phyloP scores from a whole-genome alignment of 192 early-diverging fungal species.

The Linderina pennispora region DNA sequence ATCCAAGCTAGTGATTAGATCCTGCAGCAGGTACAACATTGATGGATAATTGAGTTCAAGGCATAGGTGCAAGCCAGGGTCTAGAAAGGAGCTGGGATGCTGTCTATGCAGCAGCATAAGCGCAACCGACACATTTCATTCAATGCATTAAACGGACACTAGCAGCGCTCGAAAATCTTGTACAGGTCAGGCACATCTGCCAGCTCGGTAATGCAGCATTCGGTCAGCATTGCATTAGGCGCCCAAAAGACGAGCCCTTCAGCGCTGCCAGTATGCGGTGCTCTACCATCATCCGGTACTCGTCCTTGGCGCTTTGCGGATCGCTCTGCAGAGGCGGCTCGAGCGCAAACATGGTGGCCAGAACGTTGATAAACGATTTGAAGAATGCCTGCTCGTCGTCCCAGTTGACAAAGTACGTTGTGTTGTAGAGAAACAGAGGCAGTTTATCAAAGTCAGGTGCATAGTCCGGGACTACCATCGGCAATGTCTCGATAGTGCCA shows the following conservation, averaged over 20 bases:
- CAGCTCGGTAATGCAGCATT: conserved; percentile 64
- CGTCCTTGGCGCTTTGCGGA: conserved; percentile 31
- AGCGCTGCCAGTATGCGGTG: conserved; percentile 80
- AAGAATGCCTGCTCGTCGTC: conserved; percentile 81
- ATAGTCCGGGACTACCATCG: conserved; percentile 78
- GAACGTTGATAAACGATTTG: conserved; percentile 54
- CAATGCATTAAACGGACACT: conserved; percentile 41
- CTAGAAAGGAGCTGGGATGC: too few species aligned
- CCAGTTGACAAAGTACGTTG: conserved; percentile 84
- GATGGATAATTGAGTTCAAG: too few species aligned
- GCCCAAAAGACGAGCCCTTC: conserved; percentile 64
- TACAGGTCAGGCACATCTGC: conserved; percentile 87
- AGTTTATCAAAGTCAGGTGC: conserved; percentile 79
- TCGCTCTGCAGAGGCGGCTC: conserved; percentile 40
- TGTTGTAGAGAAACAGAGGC: conserved; percentile 72
- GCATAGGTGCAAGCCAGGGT: too few species aligned
- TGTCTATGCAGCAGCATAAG: too few species aligned
- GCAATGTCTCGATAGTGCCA: conserved; percentile 63
- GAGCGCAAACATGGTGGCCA: conserved; percentile 43
- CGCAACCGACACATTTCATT: conserved; percentile 74
- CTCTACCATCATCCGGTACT: conserved; percentile 61
- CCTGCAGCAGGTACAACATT: too few species aligned
- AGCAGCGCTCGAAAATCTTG: conserved; percentile 96
- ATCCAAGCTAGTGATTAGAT: too few species aligned
- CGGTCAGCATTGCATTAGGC: conserved; percentile 52